Percentiles rank a stretch among this genome's conserved stretches.
These are phyloP conservation scores for Ceratocystis huliohia DNA, from an alignment of 2,329 filamentous ascomycete genomes.

Conservation along the genomic window DNA sequence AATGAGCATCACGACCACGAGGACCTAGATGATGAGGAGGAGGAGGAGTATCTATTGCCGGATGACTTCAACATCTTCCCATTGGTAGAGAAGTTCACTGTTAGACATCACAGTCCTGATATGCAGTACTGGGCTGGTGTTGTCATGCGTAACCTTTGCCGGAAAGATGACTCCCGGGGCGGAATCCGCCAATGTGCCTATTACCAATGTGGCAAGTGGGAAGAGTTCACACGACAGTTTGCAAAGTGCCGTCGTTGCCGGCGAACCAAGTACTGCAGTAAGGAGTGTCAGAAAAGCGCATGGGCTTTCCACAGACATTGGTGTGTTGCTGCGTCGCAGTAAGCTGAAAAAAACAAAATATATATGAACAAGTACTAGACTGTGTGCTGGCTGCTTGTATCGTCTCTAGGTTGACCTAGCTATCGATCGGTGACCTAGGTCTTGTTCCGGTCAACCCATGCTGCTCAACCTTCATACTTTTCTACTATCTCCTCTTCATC, in stretches of 20 bases:
- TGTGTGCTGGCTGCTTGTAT: not conserved
- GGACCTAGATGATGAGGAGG: conserved; percentile 41
- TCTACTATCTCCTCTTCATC: not conserved
- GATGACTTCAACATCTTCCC: conserved; percentile 99
- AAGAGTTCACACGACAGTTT: conserved; percentile 91
- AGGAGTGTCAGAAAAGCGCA: conserved; percentile 97
- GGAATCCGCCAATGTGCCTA: conserved; percentile 96
- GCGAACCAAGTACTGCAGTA: conserved; percentile 98
- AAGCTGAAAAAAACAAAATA: conserved; percentile 22
- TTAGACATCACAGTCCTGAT: conserved; percentile 84
- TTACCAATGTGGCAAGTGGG: conserved; percentile 97
- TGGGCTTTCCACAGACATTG: conserved; percentile 98
- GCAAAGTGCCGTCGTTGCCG: conserved; percentile 94
- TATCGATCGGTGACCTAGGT: not conserved
- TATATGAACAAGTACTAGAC: not conserved
- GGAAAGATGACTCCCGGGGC: conserved; percentile 88
- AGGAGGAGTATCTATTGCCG: conserved; percentile 79
- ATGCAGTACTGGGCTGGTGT: conserved; percentile 99
- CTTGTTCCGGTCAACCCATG: too few species aligned
- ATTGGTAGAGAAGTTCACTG: conserved; percentile 94
- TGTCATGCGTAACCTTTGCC: conserved; percentile 96
- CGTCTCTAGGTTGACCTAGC: not conserved
- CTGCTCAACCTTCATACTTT: not conserved
- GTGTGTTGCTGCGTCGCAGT: conserved; percentile 66
- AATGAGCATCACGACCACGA: conserved; percentile 21